A percentile compares a stretch with the other conserved stretches of the same genome.
phyloP scores from a whole-genome alignment of 2,329 filamentous ascomycete species.

The Aquanectria penicillioides region DNA sequence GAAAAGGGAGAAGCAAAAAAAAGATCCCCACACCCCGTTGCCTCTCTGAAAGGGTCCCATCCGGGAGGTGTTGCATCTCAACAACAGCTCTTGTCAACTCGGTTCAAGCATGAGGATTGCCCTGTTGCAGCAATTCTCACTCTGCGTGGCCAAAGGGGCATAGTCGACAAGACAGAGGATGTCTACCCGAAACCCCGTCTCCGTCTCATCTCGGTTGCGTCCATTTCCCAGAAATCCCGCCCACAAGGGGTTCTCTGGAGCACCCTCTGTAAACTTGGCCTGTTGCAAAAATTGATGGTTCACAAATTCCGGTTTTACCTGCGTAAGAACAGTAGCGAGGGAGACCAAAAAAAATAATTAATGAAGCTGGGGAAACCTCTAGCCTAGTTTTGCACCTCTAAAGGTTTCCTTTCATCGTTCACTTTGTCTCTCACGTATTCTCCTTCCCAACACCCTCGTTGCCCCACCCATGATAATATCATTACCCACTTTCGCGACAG shows the following conservation, averaged over 20 bases:
- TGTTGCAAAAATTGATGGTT: background rate
- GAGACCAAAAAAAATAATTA: too few relatives aligned
- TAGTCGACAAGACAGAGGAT: background rate
- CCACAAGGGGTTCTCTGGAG: constrained; percentile 13
- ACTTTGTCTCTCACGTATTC: background rate
- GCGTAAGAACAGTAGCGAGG: constrained; percentile 4
- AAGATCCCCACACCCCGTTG: too few relatives aligned
- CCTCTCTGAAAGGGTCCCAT: too few relatives aligned
- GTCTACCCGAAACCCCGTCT: constrained; percentile 29
- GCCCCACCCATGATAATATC: constrained; percentile 22
- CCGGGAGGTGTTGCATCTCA: too few relatives aligned
- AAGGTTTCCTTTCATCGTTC: constrained; percentile 3
- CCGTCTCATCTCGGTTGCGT: constrained; percentile 33
- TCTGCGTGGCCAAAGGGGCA: background rate
- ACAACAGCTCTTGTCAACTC: too few relatives aligned
- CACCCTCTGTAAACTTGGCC: background rate
- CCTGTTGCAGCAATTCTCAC: too few relatives aligned
- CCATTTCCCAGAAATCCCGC: constrained; percentile 16
- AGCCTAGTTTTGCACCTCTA: constrained; percentile 6
- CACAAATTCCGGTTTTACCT: constrained; percentile 25
- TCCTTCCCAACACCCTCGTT: background rate
- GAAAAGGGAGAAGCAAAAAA: too few relatives aligned
- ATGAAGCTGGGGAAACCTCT: constrained; percentile 14
- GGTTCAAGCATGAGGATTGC: too few relatives aligned
- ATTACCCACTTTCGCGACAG: constrained; percentile 14